Percentiles rank a stretch among this genome's conserved stretches.
These are phyloP conservation scores for Sarcocystis neurona DNA, from an alignment of 169 alveolate genomes.

Conservation along the genomic window DNA sequence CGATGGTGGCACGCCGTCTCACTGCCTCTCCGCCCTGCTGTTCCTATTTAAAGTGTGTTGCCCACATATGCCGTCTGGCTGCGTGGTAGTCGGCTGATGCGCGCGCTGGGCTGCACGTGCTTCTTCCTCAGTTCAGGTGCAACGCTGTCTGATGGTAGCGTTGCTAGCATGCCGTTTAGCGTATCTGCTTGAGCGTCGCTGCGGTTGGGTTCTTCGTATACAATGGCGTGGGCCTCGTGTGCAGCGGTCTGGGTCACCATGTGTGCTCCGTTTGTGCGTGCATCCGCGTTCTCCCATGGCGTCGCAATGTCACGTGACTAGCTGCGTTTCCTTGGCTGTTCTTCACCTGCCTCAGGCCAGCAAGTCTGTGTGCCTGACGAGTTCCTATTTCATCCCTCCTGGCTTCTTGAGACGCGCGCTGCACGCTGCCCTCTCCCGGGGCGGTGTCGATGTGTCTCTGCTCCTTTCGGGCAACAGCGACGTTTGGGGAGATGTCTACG, in stretches of 20 bases:
- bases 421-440: background rate
- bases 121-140: background rate
- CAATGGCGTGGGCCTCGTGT: too few relatives aligned
- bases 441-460: slow-evolving; percentile 3
- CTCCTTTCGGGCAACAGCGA: slow-evolving; percentile 41
- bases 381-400: slow-evolving; percentile 37
- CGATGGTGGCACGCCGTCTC: too few relatives aligned
- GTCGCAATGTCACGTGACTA: background rate
- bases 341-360: slow-evolving; percentile 4
- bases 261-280: background rate
- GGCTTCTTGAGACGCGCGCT: slow-evolving; percentile 44
- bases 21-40: too few relatives aligned
- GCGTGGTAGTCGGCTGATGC: too few relatives aligned
- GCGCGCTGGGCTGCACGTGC: too few relatives aligned
- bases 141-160: background rate
- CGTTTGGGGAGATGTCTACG: slow-evolving; percentile 39
- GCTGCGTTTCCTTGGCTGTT: background rate
- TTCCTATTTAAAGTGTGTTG: too few relatives aligned
- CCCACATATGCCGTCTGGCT: too few relatives aligned
- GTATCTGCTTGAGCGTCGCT: background rate
- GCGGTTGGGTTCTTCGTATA: too few relatives aligned
- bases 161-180: background rate
- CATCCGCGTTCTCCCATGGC: background rate
- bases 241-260: background rate
- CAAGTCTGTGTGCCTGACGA: background rate